Base-by-base conservation (phyloP, 2,329 filamentous ascomycete genomes). In the Eutypella sp. region DNA sequence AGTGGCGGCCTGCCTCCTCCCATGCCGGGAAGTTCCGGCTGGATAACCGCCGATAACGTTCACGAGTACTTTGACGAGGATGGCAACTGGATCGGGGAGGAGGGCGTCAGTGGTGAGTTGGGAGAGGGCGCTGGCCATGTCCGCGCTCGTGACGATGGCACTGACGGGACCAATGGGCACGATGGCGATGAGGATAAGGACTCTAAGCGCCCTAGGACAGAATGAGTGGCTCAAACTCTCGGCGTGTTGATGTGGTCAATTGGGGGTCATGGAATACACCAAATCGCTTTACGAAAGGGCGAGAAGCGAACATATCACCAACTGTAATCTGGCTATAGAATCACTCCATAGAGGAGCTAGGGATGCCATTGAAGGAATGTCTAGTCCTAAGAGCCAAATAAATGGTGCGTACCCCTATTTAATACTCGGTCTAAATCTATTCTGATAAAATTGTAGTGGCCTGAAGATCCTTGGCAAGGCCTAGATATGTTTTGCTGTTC, bases 1-100 rank as follows among this genome's bases (percentile, higher is more conserved):
- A 67, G 71, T 45, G 77, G 77, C 1, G 76, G 73, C 2, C 59
- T 85, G 20, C 82, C 82, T n/a, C 81, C 81, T 2, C 78, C 82
- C 0, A 79, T 87, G 64, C 85, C 87, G 0, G 86, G 87, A 1
- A 88, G 85, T 41, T 80, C 79, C 0, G 87, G 87, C 0, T 92
- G 87, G 87, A 90, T 97, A 60, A 97, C 92, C 15, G 87, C 88
- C 8, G 92, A 96, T 46, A 97, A 96, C 58, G 84, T 95, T 63
- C 75, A 85, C 52, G 80, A 95, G 55, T 95, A 82, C 60, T 87
- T 93, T 65, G 87, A 93, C 57, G 82, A 78, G 50, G 78, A 90
- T 8, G 89, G 89, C 3, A 90, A 92, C 60, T 92, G 85, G 79
- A 85, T 87, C 52, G 78, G 71, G 6, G 67, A 61, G 8, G 72